Percentiles rank a stretch among this genome's conserved stretches.
Conservation (phyloP, 805 yeast genomes). For the Naumovozyma baii region DNA sequence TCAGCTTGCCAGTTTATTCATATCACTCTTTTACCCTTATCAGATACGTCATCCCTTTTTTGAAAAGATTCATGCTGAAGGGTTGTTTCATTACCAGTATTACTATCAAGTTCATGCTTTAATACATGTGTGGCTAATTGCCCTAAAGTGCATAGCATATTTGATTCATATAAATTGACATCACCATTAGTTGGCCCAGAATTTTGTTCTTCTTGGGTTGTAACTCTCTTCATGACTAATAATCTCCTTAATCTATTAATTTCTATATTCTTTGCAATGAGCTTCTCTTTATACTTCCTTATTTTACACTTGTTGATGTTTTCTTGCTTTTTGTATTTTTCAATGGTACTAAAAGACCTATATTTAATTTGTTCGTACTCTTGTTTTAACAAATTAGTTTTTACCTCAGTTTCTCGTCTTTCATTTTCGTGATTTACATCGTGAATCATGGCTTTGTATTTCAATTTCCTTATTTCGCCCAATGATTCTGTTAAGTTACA, state of each 20-base stretch:
- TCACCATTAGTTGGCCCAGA: background rate
- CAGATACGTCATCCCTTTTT: background rate
- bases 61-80: background rate
- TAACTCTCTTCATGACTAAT: constrained; percentile 7
- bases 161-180: background rate
- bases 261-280: constrained; percentile 35
- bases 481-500: background rate
- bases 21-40: background rate
- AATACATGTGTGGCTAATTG: constrained; percentile 44
- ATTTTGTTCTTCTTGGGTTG: background rate
- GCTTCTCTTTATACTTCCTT: constrained; percentile 34
- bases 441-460: constrained; percentile 31
- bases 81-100: constrained; percentile 7
- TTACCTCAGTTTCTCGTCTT: constrained; percentile 16
- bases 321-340: constrained; percentile 31
- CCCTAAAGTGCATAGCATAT: constrained; percentile 40
- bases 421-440: constrained; percentile 20
- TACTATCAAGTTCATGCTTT: constrained; percentile 21
- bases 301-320: constrained; percentile 34
- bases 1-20: no score
- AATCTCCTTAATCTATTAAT: constrained; percentile 31
- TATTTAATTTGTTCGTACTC: constrained; percentile 25
- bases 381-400: constrained; percentile 19
- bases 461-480: constrained; percentile 11
- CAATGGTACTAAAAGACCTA: constrained; percentile 24